Base-by-base conservation (phyloP, 2,329 filamentous ascomycete species). In the Paecilomyces formosus region DNA sequence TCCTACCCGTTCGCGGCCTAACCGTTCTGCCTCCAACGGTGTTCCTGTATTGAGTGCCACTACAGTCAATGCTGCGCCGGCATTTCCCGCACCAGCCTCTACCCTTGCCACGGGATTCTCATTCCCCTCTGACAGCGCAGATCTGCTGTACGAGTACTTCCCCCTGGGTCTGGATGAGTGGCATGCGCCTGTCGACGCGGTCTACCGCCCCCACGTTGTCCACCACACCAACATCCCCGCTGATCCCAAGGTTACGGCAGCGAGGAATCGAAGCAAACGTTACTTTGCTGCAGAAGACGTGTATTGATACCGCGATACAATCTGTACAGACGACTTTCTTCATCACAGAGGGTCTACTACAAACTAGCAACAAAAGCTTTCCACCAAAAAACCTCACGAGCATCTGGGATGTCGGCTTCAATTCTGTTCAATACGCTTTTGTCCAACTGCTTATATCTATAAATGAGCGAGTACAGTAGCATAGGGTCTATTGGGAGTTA, bases 111-210 rank as follows among this genome's bases (percentile, higher is more conserved):
- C 33, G 76, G 86, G 63, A 21, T 66, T 77, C 21, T 68, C 74
- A 4, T 74, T 73, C 55, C 67, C 72, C n/a, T 73, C 70, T 39
- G 91, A 96, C 66, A 88, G 88, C 65, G 87, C 87, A 0, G 92
- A 97, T 73, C 78, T 92, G 63, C 78, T 97, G 18, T 97, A 97
- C 70, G 92, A 97, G 75, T 97, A 97, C 70, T 97, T 97, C 63
- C 92, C 92, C 0, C 80, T 97, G 15, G 92, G 88, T 54, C 77
- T 96, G 59, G 92, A 97, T 71, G 92, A 97, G 69, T 97, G 84
- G 87, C 91, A 92, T 84, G 89, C 89, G 1, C 91, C 90, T 0
- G 90, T 95, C 2, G 91, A 96, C 73, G 91, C 91, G 4, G 88
- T 96, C 15, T 96, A 96, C 71, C 82, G 91, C 54, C 93, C 92